A percentile compares a stretch with the other conserved stretches of the same genome.
phyloP scores from a whole-genome alignment of 768 basidiomycete genomes.

The Tylopilus intermedius region DNA sequence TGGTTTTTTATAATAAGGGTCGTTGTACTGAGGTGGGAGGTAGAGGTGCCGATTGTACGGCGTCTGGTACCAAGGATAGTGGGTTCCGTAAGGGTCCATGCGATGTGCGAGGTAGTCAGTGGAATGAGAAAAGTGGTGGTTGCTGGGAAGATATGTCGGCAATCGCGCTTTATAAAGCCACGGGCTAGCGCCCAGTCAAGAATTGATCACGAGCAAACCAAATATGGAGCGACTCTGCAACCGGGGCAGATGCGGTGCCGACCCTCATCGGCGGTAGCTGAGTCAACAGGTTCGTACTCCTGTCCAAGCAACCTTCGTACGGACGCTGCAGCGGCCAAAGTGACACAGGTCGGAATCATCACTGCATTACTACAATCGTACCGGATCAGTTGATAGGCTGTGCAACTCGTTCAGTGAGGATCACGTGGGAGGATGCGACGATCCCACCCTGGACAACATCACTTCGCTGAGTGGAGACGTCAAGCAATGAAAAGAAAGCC shows the following conservation, averaged over 20 bases:
- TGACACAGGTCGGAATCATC: constrained; percentile 5
- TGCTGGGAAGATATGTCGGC: neutral
- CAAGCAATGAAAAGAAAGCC: too few relatives aligned
- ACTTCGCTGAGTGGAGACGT: too few relatives aligned
- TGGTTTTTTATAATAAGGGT: constrained; percentile 10
- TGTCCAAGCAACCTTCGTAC: neutral
- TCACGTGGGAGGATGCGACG: neutral
- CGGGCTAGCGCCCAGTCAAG: constrained; percentile 7
- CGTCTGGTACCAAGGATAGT: constrained; percentile 22
- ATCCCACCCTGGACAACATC: too few relatives aligned
- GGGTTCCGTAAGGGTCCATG: constrained; percentile 26
- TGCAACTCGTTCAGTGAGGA: neutral
- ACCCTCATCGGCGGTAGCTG: neutral
- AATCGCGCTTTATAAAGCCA: constrained; percentile 8
- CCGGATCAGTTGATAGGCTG: neutral
- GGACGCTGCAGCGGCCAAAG: neutral
- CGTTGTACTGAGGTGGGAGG: constrained; percentile 19
- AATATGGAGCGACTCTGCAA: constrained; percentile 7
- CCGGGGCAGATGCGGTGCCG: neutral
- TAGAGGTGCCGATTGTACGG: constrained; percentile 30
- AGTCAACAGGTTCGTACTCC: neutral
- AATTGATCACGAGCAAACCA: neutral
- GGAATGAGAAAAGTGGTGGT: neutral
- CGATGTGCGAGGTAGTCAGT: neutral
- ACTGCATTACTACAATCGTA: neutral